Evolutionary conservation across 2,329 filamentous ascomycete genomes (phyloP), one percentile per base, ranked within the genome.

Genomic region (Diatrype stigma): DNA sequence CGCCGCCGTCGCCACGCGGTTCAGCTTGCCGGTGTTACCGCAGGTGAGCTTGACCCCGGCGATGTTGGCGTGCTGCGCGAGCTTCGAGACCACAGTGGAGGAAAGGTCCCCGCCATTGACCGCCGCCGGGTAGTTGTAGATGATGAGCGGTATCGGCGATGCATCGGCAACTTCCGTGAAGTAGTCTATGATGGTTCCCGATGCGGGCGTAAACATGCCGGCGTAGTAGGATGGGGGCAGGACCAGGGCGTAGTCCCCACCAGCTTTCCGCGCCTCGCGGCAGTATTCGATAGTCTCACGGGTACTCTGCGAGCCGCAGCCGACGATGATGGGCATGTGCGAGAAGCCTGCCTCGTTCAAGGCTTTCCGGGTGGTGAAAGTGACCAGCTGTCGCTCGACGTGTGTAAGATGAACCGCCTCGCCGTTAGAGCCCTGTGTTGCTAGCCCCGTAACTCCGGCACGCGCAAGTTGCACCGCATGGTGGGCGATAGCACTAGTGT

Each of bases 341-440:
- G 74, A 64, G 68, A 81, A 89, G 2, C 87, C 86, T 30, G 82
- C 80, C 11, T 77, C 75, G 64, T 89, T 80, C 42, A 92, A 76
- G 14, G 87, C 86, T 54, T 80, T 77, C 38, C 89, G 84, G 2
- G 87, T 91, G 32, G 85, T 82, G 47, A 73, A 73, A 6, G 86
- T 91, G 60, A 93, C 82, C 47, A 81, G 72, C 45, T 80, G 78
- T 52, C 88, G 82, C 71, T 93, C 89, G 22, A 79, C 73, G 60
- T 85, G 85, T 42, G 84, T 84, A 32, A 93, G 78, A 63, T 91
- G 88, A 12, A 91, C 87, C 7, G 89, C 88, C 73, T 94, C 89
- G 61, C 89, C 89, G 64, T 93, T 93, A 64, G 86, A 90, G 45
- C 89, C 89, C 67, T 91, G 88, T 11, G 86, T 89, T 46, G 87